A percentile compares a stretch with the other conserved stretches of the same genome.
These are phyloP conservation scores for Umbelopsis ramanniana DNA, from an alignment of 192 early-diverging fungal genomes.

Conservation along the genomic window DNA sequence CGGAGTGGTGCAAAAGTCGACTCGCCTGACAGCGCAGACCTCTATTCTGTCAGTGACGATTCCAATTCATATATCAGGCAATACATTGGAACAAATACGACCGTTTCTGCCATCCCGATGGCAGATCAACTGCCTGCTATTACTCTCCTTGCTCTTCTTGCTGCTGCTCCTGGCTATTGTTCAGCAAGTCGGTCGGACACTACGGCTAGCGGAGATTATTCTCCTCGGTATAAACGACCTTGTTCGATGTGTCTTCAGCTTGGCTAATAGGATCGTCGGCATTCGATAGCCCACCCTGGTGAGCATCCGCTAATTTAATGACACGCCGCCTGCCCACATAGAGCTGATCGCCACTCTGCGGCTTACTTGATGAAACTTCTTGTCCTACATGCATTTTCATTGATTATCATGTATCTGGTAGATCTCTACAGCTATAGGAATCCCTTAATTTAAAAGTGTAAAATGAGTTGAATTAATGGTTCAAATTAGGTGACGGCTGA, in stretches of 20 bases:
- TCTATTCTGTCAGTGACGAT: slow-evolving; percentile 4
- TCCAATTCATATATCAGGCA: neutral
- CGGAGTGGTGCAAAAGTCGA: slow-evolving; percentile 9
- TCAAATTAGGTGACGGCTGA: no score
- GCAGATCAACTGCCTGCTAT: neutral
- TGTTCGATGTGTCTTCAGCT: neutral
- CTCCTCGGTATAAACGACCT: slow-evolving; percentile 1
- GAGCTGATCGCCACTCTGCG: no score
- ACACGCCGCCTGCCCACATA: no score
- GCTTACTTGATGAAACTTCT: no score
- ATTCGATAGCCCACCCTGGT: neutral
- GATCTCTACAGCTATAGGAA: no score
- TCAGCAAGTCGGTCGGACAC: slow-evolving; percentile 3
- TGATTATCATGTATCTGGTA: no score
- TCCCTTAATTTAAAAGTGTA: no score
- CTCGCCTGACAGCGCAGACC: neutral
- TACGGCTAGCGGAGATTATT: slow-evolving; percentile 16
- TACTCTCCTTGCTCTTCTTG: neutral
- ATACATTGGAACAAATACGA: neutral
- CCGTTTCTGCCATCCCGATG: neutral
- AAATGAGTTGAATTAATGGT: no score
- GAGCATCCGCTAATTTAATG: no score
- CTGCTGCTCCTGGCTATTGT: neutral
- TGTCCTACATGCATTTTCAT: no score
- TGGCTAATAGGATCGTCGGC: neutral